Base-by-base conservation (phyloP, 2,329 filamentous ascomycete genomes). In the Didymella segeticola region DNA sequence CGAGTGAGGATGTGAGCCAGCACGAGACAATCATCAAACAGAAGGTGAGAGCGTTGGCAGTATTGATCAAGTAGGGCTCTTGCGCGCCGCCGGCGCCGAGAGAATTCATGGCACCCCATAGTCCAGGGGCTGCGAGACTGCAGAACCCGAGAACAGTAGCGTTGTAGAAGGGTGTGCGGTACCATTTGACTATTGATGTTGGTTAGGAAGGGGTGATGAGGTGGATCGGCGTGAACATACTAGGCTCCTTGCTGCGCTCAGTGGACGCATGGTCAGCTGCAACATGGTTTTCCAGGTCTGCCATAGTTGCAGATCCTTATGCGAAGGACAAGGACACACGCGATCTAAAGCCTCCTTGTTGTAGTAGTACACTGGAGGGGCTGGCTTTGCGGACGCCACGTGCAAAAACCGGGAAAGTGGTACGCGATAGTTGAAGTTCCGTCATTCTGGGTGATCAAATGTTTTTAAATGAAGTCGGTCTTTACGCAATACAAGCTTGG, bases 121-220 rank as follows among this genome's bases (percentile, higher is more conserved):
- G 46, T 5, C 60, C 60, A 10, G 61, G 61, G 0, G 87, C 87
- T 2, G 85, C 77, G 54, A 90, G 83, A 64, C 88, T 89, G 73
- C 86, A 89, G 10, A 89, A 70, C 0, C 88, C 88, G 1, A 90
- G 82, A 33, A 91, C 82, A 23, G 86, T 82, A 46, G 87, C 85
- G 74, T 90, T 90, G 75, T 84, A 90, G 60, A 88, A 86, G 0
- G 87, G 88, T 1, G 86, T 87, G 20, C 86, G 83, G 66, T 89
- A 83, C 87, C 87, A 89, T 79, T 81, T 84, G 11, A 83, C 83
- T 84, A 14, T 38, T 14, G 14, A n/a, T 33, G 27, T n/a, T 27
- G 4, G 26, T 38, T 20, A 38, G 22, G 14, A 17, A n/a, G 12
- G n/a, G 9, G 7, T 11, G 9, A 41, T 12, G 29, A 2, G 10